Evolutionary conservation across 495 filamentous ascomycete species (phyloP).

Genomic region (Entonaema liquescens): DNA sequence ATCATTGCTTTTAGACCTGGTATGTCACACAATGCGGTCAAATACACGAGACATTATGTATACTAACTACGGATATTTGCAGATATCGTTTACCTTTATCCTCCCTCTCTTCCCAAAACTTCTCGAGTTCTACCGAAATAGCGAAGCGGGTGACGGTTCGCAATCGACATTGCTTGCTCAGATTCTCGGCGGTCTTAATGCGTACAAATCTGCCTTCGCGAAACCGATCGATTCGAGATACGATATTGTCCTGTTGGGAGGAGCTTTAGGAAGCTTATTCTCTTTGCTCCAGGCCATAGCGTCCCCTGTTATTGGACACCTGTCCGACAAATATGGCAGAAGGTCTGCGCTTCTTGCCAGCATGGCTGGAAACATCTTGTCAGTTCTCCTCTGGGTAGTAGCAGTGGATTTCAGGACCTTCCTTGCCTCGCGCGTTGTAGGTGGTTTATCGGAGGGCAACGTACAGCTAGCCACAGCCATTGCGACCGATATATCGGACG

Average conservation of each 20-base stretch:
- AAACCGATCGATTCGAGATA: conserved; percentile 94
- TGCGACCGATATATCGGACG: conserved; percentile 92
- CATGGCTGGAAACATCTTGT: conserved; percentile 94
- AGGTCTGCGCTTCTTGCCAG: conserved; percentile 87
- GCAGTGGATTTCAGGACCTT: conserved; percentile 96
- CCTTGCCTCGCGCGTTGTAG: conserved; percentile 87
- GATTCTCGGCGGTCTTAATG: conserved; percentile 84
- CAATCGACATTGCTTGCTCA: conserved; percentile 73
- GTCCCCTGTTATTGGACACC: conserved; percentile 86
- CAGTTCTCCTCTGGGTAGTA: conserved; percentile 91
- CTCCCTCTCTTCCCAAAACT: conserved; percentile 94
- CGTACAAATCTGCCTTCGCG: conserved; percentile 94
- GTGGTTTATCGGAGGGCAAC: conserved; percentile 94
- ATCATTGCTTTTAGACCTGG: conserved; percentile 63
- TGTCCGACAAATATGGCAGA: conserved; percentile 90
- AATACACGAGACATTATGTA: not conserved
- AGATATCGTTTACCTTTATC: conserved; percentile 84
- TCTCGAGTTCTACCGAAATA: conserved; percentile 90
- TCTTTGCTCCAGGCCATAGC: conserved; percentile 93
- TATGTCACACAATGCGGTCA: conserved; percentile 33
- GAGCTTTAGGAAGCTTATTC: conserved; percentile 92
- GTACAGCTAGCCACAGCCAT: conserved; percentile 97
- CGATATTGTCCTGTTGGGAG: conserved; percentile 95
- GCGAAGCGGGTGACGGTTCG: conserved; percentile 65
- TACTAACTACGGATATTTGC: conserved; percentile 30